Evolutionary conservation across 106 monocot genomes (phyloP), one percentile per base, ranked within the genome.

Genomic region (Acanthochlamys bracteata): DNA sequence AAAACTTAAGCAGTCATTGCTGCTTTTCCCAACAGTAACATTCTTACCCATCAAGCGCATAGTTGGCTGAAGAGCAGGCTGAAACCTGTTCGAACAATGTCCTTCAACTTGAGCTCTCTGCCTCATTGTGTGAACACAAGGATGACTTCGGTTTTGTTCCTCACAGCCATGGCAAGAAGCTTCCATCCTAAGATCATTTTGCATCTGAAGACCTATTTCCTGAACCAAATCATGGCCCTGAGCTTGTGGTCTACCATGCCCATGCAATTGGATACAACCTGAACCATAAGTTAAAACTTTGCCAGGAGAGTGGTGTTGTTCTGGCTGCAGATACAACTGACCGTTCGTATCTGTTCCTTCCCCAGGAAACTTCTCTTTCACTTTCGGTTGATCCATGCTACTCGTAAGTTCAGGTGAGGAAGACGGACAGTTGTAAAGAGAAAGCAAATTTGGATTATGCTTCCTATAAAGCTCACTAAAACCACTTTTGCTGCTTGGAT

Each of bases 11-110:
- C 49, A 65, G 19, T 73, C 69, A 41, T 59, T 43, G 33, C 17
- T 63, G 53, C 39, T 79, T 59, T 53, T 73, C n/a, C 73, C 78
- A 69, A 79, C 69, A 15, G 69, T 69, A 59, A 79, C 55, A 79
- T 68, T 60, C 60, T 73, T 73, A 15, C 78, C 78, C 78, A 79
- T 79, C 73, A 79, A 65, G 19, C 78, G 73, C 64, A 79, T 69
- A 11, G 78, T 79, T 53, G 78, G 64, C 24, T 49, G 66, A 19
- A 33, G 43, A 22, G 40, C 15, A 66, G 61, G 24, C 39, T 66
- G 52, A 60, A 53, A 65, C 47, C 57, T 25, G 58, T 7, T 11
- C 15, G 64, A 20, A n/a, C 19, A 53, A 47, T 33, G 33, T 21
- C 42, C 42, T 23, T 61, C 66, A 53, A 20, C 19, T 25, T 51